Conservation (phyloP, 169 alveolate genomes). For the Besnoitia besnoiti region DNA sequence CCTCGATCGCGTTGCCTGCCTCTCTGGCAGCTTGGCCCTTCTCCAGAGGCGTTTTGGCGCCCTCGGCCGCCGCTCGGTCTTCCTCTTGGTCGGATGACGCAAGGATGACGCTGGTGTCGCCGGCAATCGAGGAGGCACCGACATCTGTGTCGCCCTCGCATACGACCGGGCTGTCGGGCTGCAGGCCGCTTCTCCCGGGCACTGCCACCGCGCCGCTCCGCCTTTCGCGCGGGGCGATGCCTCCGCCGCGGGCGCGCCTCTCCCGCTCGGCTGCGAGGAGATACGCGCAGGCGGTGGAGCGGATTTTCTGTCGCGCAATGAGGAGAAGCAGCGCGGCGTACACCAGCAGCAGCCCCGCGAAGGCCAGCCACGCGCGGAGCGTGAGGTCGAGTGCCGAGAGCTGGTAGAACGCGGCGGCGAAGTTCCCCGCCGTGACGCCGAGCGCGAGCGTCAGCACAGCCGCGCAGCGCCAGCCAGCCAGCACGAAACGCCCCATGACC, state of each 20-base stretch:
- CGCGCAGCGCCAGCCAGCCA: neutral
- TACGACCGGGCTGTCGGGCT: no score
- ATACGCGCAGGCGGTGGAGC: neutral
- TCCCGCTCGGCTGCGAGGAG: neutral
- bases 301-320: neutral
- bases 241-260: neutral
- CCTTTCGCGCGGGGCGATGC: neutral
- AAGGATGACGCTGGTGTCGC: neutral
- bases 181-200: neutral
- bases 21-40: no score
- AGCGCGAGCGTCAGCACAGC: neutral
- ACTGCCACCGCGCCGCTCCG: neutral
- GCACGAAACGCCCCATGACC: slow-evolving; percentile 48
- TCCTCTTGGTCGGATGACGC: neutral
- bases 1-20: no score
- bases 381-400: neutral
- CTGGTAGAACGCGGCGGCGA: neutral
- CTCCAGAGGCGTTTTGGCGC: no score
- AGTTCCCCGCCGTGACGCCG: neutral
- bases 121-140: no score
- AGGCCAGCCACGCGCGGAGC: neutral
- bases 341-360: neutral
- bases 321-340: neutral
- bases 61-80: no score
- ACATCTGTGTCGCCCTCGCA: neutral